phyloP scores from a whole-genome alignment of 2,329 filamentous ascomycete genomes.

The Epichloe aotearoae region DNA sequence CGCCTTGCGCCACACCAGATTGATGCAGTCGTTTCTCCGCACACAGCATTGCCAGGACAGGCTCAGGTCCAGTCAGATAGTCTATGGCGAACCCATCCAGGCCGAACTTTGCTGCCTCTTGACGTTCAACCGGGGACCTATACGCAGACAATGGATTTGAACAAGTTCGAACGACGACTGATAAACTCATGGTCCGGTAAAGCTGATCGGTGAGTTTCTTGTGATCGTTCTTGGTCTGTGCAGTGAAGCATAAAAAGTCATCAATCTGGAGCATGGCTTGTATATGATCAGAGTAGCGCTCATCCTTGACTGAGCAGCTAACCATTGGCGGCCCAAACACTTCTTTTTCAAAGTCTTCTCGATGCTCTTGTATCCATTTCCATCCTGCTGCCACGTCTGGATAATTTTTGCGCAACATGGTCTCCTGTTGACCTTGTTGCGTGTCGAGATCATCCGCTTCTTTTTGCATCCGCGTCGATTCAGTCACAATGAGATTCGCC shows the following conservation, averaged over 20 bases:
- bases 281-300: slow-evolving; percentile 45
- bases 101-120: slow-evolving; percentile 45
- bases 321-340: slow-evolving; percentile 74
- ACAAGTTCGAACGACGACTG: slow-evolving; percentile 58
- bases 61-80: slow-evolving; percentile 64
- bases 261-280: slow-evolving; percentile 37
- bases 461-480: slow-evolving; percentile 25
- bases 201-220: slow-evolving; percentile 55
- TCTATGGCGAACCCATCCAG: slow-evolving; percentile 74
- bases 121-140: slow-evolving; percentile 35
- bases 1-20: slow-evolving; percentile 49
- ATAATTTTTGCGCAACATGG: slow-evolving; percentile 46
- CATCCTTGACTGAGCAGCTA: slow-evolving; percentile 65
- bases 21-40: slow-evolving; percentile 54
- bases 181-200: slow-evolving; percentile 48
- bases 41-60: slow-evolving; percentile 82
- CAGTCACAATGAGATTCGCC: slow-evolving; percentile 26
- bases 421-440: slow-evolving; percentile 59
- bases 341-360: slow-evolving; percentile 54
- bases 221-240: slow-evolving; percentile 64
- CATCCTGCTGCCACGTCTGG: slow-evolving; percentile 57
- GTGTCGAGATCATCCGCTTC: slow-evolving; percentile 54
- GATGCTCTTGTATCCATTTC: slow-evolving; percentile 69
- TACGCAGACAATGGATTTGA: slow-evolving; percentile 40
- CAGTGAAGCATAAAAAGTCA: slow-evolving; percentile 57